Conservation (phyloP, 2,329 filamentous ascomycete species). For the Penicillium italicum region DNA sequence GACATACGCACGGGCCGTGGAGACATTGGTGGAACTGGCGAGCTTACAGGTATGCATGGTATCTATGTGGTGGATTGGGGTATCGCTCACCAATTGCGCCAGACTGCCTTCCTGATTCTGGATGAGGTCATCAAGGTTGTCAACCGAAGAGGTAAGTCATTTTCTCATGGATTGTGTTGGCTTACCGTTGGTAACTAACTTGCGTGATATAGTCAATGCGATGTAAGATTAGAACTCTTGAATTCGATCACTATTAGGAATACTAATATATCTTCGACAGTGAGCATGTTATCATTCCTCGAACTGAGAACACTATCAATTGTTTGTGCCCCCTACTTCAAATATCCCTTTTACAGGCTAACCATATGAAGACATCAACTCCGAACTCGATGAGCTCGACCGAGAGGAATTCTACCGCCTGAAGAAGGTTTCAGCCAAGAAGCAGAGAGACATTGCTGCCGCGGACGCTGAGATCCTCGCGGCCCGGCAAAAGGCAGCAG, state of each 20-base stretch:
- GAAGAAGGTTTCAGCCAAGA: constrained; percentile 90
- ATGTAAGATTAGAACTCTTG: constrained; percentile 58
- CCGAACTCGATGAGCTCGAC: constrained; percentile 93
- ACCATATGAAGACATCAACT: constrained; percentile 75
- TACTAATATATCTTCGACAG: constrained; percentile 27
- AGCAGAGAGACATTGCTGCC: constrained; percentile 70
- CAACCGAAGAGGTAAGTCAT: constrained; percentile 74
- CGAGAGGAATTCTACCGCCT: constrained; percentile 96
- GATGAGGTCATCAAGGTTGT: constrained; percentile 99
- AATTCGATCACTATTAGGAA: neutral
- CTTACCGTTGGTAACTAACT: constrained; percentile 20
- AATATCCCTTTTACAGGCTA: neutral
- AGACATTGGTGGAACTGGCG: constrained; percentile 90
- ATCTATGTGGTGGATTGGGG: neutral
- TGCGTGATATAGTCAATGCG: constrained; percentile 67
- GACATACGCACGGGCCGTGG: constrained; percentile 92
- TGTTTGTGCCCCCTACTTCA: constrained; percentile 49
- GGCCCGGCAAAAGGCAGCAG: constrained; percentile 28
- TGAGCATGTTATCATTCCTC: constrained; percentile 78
- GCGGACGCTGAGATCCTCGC: constrained; percentile 72
- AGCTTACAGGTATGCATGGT: constrained; percentile 66
- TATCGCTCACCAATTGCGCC: constrained; percentile 15
- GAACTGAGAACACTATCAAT: constrained; percentile 99
- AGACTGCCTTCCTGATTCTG: constrained; percentile 94
- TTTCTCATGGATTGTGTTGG: neutral